These are phyloP conservation scores for Teunomyces pallodes DNA, from an alignment of 805 yeast species.

Conservation along the genomic window DNA sequence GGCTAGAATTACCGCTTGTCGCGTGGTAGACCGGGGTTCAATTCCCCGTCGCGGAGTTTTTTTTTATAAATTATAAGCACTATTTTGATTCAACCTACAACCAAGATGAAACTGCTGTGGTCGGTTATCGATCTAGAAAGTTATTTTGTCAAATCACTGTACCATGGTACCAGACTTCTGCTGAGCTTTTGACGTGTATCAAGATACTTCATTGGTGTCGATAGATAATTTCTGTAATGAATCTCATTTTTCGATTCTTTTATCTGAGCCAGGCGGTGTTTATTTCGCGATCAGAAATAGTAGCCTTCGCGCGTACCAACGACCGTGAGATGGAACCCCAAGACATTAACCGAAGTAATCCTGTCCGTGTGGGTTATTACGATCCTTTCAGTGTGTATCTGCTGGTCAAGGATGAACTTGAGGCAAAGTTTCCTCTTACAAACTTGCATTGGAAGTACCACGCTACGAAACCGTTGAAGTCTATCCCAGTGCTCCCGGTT, in stretches of 20 bases:
- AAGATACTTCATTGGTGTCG: too few relatives aligned
- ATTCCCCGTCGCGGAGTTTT: constrained; percentile 2
- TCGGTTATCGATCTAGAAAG: too few relatives aligned
- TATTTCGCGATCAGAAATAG: neutral
- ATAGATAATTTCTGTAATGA: neutral
- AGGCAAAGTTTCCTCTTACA: constrained; percentile 50
- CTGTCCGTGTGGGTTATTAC: constrained; percentile 54
- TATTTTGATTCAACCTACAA: too few relatives aligned
- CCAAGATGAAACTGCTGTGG: too few relatives aligned
- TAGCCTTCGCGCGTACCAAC: neutral
- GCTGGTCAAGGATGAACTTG: constrained; percentile 42
- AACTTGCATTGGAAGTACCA: constrained; percentile 67
- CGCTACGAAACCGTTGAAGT: constrained; percentile 52
- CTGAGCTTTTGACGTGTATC: too few relatives aligned
- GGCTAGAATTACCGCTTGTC: constrained; percentile 4
- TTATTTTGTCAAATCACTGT: too few relatives aligned
- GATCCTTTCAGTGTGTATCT: constrained; percentile 70
- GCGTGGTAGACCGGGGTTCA: constrained; percentile 4
- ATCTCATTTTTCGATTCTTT: neutral
- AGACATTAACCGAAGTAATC: constrained; percentile 13
- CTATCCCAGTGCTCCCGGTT: constrained; percentile 60
- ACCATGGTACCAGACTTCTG: too few relatives aligned
- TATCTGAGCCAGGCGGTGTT: too few relatives aligned
- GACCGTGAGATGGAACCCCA: constrained; percentile 5
- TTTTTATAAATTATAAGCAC: neutral